phyloP scores from a whole-genome alignment of 495 filamentous ascomycete genomes.

The Hypoxylon lienhwacheense region DNA sequence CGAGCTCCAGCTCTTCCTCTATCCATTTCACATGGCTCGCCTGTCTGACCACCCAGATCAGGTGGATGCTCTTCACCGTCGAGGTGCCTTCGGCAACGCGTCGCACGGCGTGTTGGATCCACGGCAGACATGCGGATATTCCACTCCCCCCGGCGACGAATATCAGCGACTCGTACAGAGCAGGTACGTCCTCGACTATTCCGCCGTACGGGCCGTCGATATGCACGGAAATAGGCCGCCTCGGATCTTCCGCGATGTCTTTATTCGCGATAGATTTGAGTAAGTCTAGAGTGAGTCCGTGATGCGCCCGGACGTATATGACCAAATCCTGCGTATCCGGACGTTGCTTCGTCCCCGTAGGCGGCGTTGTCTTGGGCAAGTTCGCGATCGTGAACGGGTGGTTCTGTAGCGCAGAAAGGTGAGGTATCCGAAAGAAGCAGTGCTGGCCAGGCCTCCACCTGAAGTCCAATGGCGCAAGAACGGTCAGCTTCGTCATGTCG shows the following conservation, averaged over 20 bases:
- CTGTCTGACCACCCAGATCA: conserved; percentile 74
- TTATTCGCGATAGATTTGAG: conserved; percentile 25
- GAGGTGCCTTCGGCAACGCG: conserved; percentile 71
- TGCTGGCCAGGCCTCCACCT: conserved; percentile 77
- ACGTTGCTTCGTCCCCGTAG: not conserved
- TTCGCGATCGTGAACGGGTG: conserved; percentile 81
- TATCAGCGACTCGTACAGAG: conserved; percentile 70
- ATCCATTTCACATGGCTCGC: conserved; percentile 29
- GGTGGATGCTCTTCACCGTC: conserved; percentile 66
- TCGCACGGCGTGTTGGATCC: conserved; percentile 69
- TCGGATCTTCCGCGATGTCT: conserved; percentile 1
- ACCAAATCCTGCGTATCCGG: conserved; percentile 25
- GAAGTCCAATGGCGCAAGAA: conserved; percentile 62
- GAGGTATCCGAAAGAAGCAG: conserved; percentile 72
- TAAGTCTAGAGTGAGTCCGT: conserved; percentile 23
- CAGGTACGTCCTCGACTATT: conserved; percentile 59
- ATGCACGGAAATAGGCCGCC: conserved; percentile 63
- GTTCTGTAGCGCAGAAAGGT: conserved; percentile 66
- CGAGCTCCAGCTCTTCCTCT: conserved; percentile 16
- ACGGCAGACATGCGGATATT: conserved; percentile 72
- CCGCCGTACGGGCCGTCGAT: conserved; percentile 80
- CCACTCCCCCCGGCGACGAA: conserved; percentile 78
- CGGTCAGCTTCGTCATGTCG: conserved; percentile 71
- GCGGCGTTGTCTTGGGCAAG: conserved; percentile 50
- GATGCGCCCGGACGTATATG: conserved; percentile 27